phyloP scores from a whole-genome alignment of 768 basidiomycete genomes.

The Rhizopogon vinicolor region DNA sequence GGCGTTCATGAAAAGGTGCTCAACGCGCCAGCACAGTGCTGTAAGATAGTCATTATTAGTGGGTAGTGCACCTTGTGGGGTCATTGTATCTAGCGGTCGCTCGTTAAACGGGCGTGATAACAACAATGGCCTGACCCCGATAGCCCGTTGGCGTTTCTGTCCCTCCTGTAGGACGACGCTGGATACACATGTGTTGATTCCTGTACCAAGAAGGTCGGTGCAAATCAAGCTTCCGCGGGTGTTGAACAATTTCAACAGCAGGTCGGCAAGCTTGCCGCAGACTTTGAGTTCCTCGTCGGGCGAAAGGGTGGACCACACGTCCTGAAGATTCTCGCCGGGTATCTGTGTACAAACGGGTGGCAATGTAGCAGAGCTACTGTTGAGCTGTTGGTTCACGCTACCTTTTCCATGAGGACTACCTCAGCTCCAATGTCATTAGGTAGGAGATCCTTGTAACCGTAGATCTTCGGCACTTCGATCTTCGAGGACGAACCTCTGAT shows the following conservation, averaged over 20 bases:
- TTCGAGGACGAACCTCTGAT: conserved; percentile 10
- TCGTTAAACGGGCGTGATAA: conserved; percentile 21
- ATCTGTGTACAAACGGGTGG: conserved; percentile 11
- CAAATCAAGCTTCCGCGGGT: conserved; percentile 11
- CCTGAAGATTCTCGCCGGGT: conserved; percentile 19
- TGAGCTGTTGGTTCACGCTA: conserved; percentile 4
- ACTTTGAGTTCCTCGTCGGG: conserved; percentile 16
- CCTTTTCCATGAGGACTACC: conserved; percentile 28
- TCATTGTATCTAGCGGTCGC: conserved; percentile 17
- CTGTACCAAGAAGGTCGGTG: conserved; percentile 30
- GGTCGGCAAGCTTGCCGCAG: conserved; percentile 19
- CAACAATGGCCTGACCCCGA: conserved; percentile 10
- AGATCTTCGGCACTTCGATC: conserved; percentile 24
- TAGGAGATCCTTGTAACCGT: conserved; percentile 21
- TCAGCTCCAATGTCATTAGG: conserved; percentile 26
- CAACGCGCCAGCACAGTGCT: conserved; percentile 20
- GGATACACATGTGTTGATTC: conserved; percentile 8
- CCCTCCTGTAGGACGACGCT: conserved; percentile 6
- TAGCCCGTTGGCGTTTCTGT: neutral
- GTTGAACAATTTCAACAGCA: conserved; percentile 27
- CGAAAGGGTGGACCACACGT: conserved; percentile 20
- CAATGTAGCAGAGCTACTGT: conserved; percentile 1
- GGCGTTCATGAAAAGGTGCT: conserved; percentile 15
- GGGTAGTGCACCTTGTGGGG: conserved; percentile 18
- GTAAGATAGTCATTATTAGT: conserved; percentile 23